Percentiles rank a stretch among this genome's conserved stretches.
These are phyloP conservation scores for Schizochytrium sp. DNA, from an alignment of 108 stramenopile species.

Conservation along the genomic window DNA sequence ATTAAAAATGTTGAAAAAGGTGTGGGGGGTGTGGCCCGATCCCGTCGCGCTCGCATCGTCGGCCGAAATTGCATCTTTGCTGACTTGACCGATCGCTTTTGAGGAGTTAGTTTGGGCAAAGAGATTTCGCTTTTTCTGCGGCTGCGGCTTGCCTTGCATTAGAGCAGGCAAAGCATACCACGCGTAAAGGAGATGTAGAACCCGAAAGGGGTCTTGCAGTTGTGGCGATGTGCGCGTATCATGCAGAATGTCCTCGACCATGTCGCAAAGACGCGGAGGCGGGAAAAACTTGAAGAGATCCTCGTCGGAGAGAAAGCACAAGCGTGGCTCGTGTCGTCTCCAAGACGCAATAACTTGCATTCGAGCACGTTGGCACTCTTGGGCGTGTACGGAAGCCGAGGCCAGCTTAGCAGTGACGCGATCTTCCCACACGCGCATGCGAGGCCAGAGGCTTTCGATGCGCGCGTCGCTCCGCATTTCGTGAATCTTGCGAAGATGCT, in stretches of 20 bases:
- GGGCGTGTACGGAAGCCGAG: not conserved
- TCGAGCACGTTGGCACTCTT: not conserved
- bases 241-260: not conserved
- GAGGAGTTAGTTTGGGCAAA: no score
- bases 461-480: not conserved
- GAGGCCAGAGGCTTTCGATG: not conserved
- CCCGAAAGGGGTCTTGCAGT: not conserved
- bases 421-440: not conserved
- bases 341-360: not conserved
- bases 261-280: not conserved
- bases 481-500: not conserved
- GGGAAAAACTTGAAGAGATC: not conserved
- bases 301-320: not conserved
- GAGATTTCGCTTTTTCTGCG: no score
- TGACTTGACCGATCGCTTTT: no score
- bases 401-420: not conserved
- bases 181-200: not conserved
- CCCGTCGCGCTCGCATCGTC: no score
- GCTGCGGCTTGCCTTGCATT: not conserved
- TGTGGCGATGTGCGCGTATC: not conserved
- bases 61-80: no score
- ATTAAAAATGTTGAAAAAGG: no score
- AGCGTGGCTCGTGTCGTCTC: not conserved
- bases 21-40: no score
- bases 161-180: not conserved